Evolutionary conservation across 1,284 basidiomycete genomes (phyloP).

Genomic region (Ceratobasidium sp.): DNA sequence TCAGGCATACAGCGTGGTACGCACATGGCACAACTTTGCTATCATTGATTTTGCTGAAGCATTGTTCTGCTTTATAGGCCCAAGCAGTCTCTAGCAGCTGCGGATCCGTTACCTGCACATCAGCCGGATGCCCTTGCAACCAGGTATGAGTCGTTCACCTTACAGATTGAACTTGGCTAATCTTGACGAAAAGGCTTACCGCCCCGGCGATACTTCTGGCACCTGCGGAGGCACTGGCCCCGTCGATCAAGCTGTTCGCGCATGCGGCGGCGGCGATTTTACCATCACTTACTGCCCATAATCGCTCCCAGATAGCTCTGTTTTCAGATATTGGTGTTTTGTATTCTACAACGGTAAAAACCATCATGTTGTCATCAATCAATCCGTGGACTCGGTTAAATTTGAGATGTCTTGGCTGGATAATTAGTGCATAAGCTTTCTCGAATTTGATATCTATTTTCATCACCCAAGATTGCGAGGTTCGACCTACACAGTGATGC

Average conservation of each 20-base stretch:
- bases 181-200: slow-evolving; percentile 2
- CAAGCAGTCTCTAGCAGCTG: slow-evolving; percentile 25
- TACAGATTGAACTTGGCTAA: not conserved
- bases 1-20: slow-evolving; percentile 38
- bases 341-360: no score
- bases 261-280: slow-evolving; percentile 35
- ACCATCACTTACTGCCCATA: slow-evolving; percentile 44
- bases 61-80: slow-evolving; percentile 15
- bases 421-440: no score
- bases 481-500: no score
- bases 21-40: no score
- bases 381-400: no score
- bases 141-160: not conserved
- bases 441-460: no score
- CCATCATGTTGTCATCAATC: no score
- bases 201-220: slow-evolving; percentile 37
- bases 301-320: no score
- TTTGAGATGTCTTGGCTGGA: no score
- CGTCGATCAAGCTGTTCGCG: slow-evolving; percentile 34
- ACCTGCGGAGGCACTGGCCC: slow-evolving; percentile 32
- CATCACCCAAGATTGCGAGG: no score
- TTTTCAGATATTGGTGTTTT: no score
- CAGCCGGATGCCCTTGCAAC: slow-evolving; percentile 38
- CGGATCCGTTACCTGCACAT: slow-evolving; percentile 37
- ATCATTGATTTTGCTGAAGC: no score